Evolutionary conservation across 139 green algal genomes (phyloP).

Genomic region (Tetraselmis striata): DNA sequence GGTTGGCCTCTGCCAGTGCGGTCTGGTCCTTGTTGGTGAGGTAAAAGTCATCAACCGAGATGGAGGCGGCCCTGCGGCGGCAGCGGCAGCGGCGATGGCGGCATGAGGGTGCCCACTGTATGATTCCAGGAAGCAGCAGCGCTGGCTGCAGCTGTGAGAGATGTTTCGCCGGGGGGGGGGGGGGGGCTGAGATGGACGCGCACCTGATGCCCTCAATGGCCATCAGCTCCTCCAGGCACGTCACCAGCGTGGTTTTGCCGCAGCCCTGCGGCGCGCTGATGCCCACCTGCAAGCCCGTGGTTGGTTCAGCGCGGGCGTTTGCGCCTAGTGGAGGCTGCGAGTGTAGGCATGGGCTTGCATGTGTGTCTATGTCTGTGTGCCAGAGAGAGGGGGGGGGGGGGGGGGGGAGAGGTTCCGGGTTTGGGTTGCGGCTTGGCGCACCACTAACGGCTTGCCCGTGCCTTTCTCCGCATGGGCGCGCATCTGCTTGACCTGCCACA

Average conservation of each 20-base stretch:
- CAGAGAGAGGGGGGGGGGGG: no score
- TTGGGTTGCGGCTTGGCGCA: no score
- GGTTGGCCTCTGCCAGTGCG: conserved; percentile 22
- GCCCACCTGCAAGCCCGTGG: conserved; percentile 66
- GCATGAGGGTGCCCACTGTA: no score
- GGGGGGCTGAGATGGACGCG: not conserved
- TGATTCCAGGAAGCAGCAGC: no score
- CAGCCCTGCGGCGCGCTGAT: conserved; percentile 90
- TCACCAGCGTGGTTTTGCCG: conserved; percentile 94
- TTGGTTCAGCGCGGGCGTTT: no score
- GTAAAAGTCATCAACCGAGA: conserved; percentile 99
- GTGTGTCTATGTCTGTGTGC: no score
- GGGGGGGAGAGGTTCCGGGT: not conserved
- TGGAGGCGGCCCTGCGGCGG: conserved; percentile 38
- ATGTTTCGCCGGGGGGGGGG: not conserved
- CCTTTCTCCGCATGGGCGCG: conserved; percentile 35
- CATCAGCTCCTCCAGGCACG: conserved; percentile 80
- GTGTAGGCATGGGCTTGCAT: no score
- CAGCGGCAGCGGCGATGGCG: no score
- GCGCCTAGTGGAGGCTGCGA: no score
- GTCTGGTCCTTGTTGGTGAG: conserved; percentile 56
- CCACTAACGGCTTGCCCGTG: conserved; percentile 40
- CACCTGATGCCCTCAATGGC: conserved; percentile 29
- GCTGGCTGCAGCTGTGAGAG: no score
- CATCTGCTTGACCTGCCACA: conserved; percentile 71